Percentiles rank a stretch among this genome's conserved stretches.
These are phyloP conservation scores for Silene vulgaris DNA, from an alignment of 179 eudicot species.

Conservation along the genomic window DNA sequence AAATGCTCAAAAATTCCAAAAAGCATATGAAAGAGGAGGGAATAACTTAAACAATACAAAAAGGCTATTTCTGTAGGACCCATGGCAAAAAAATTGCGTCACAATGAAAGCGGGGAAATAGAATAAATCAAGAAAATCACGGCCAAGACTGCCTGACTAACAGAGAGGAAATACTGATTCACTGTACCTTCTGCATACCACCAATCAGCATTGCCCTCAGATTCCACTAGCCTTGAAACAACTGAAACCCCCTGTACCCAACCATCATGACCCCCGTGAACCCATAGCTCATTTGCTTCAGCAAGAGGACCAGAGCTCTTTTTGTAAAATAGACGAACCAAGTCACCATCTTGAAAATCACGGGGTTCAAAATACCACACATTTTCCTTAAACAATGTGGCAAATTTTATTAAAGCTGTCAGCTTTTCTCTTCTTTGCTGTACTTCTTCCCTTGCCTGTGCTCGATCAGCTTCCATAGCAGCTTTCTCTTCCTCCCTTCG, in stretches of 20 bases:
- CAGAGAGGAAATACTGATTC: constrained; percentile 3
- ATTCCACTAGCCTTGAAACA: constrained; percentile 54
- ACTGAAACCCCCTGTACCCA: constrained; percentile 80
- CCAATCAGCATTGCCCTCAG: constrained; percentile 67
- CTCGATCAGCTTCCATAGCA: constrained; percentile 78
- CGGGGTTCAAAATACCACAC: constrained; percentile 69
- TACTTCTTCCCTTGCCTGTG: constrained; percentile 68
- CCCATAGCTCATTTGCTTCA: constrained; percentile 71
- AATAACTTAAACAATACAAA: no score
- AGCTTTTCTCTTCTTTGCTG: constrained; percentile 45
- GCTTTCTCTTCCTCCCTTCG: constrained; percentile 66
- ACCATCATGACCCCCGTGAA: constrained; percentile 84
- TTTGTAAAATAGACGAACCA: constrained; percentile 69
- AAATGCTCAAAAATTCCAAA: background rate
- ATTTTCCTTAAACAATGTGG: constrained; percentile 39
- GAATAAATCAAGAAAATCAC: no score
- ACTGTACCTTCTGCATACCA: constrained; percentile 86
- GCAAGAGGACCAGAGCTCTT: constrained; percentile 75
- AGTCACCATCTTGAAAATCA: constrained; percentile 57
- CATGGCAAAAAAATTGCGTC: no score
- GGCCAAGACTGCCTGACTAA: background rate
- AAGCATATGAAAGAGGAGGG: background rate
- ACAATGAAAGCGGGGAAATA: no score
- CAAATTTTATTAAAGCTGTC: constrained; percentile 45
- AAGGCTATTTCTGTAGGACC: no score